Percentiles rank a stretch among this genome's conserved stretches.
phyloP scores from a whole-genome alignment of 768 basidiomycete genomes.

The Leccinum sublutescens region DNA sequence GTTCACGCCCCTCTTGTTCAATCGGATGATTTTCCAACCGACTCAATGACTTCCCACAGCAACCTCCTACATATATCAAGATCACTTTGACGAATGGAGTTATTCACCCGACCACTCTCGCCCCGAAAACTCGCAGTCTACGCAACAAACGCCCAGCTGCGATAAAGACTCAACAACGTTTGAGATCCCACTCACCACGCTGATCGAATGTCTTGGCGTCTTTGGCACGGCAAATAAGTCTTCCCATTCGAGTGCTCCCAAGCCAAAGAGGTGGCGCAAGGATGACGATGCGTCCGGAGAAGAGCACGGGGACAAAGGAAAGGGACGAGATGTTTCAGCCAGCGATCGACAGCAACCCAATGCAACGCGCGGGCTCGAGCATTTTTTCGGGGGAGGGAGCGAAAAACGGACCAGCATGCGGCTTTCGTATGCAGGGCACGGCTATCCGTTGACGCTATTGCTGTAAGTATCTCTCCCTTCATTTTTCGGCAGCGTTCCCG shows the following conservation, averaged over 20 bases:
- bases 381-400: constrained; percentile 48
- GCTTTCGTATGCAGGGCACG: constrained; percentile 75
- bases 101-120: constrained; percentile 49
- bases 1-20: not conserved
- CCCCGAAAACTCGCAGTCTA: constrained; percentile 22
- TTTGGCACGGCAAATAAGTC: constrained; percentile 73
- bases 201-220: constrained; percentile 90
- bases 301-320: constrained; percentile 34
- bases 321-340: constrained; percentile 5
- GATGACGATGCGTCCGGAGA: constrained; percentile 48
- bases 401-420: constrained; percentile 82
- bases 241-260: constrained; percentile 28
- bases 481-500: not conserved
- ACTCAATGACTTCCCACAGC: constrained; percentile 42
- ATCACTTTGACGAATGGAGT: constrained; percentile 77
- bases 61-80: constrained; percentile 76
- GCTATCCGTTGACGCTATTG: constrained; percentile 73
- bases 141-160: constrained; percentile 11
- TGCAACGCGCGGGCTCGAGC: constrained; percentile 44
- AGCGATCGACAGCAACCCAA: constrained; percentile 20
- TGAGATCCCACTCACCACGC: constrained; percentile 78
- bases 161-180: constrained; percentile 45
- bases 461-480: constrained; percentile 52
- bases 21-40: not conserved
- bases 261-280: constrained; percentile 49